Conservation (phyloP, 306 rosid species). For the Dalbergia cultrata region DNA sequence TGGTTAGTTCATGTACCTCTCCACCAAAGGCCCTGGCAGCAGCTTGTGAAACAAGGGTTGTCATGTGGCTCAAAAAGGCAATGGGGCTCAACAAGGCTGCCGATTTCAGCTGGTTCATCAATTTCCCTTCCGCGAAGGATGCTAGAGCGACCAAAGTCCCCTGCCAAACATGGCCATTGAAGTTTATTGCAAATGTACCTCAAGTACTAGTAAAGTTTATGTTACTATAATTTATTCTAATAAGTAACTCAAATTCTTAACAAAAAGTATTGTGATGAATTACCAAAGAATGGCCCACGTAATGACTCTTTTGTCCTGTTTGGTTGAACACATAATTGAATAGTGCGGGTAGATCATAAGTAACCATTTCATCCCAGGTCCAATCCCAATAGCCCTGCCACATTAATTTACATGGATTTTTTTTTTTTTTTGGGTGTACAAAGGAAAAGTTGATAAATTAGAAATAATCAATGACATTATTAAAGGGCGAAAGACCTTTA, state of each 20-base stretch:
- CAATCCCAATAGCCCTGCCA: constrained; percentile 77
- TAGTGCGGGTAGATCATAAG: constrained; percentile 75
- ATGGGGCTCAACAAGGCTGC: constrained; percentile 79
- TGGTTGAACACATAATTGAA: constrained; percentile 62
- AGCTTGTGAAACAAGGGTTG: constrained; percentile 51
- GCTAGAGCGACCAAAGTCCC: constrained; percentile 74
- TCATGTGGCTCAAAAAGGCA: constrained; percentile 79
- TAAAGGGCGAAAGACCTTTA: background rate
- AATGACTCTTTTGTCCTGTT: constrained; percentile 72
- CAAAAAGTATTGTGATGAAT: constrained; percentile 1
- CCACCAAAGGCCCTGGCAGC: constrained; percentile 61
- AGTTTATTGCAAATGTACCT: background rate
- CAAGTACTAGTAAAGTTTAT: background rate
- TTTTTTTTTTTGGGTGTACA: no score
- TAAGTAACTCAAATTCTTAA: background rate
- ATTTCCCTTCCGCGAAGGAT: constrained; percentile 66
- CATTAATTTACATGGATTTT: background rate
- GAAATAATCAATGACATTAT: background rate
- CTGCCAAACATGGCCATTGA: constrained; percentile 52
- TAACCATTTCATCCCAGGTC: constrained; percentile 80
- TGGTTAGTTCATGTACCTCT: constrained; percentile 54
- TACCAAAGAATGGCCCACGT: constrained; percentile 92
- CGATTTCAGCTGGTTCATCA: constrained; percentile 64
- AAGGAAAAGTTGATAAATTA: background rate
- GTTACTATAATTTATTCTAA: background rate